Conservation (phyloP, 192 early-diverging fungal genomes). For the Spizellomyces sp. region DNA sequence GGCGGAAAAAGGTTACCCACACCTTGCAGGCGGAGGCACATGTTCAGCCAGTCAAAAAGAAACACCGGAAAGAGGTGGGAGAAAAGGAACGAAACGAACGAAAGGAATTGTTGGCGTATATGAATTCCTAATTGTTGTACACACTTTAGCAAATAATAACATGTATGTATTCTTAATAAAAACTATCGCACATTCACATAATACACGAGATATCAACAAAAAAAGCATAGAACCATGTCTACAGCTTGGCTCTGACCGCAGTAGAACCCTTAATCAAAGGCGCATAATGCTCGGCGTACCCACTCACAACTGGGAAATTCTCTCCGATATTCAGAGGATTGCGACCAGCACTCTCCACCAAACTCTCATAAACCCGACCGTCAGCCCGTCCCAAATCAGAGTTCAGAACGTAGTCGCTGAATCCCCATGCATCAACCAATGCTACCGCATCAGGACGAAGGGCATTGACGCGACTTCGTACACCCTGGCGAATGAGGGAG, state of each 20-base stretch:
- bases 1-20: neutral
- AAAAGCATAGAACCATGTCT: no score
- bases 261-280: slow-evolving; percentile 30
- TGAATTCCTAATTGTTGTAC: neutral
- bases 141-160: no score
- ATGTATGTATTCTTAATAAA: no score
- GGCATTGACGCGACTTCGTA: slow-evolving; percentile 60
- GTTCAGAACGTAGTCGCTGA: slow-evolving; percentile 76
- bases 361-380: slow-evolving; percentile 78
- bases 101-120: neutral
- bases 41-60: neutral
- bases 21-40: neutral
- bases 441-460: slow-evolving; percentile 77
- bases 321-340: slow-evolving; percentile 75
- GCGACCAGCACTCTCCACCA: slow-evolving; percentile 71
- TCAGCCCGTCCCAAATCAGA: slow-evolving; percentile 76
- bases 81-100: neutral
- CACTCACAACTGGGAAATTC: slow-evolving; percentile 48
- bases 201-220: no score
- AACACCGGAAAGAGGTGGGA: neutral
- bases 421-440: slow-evolving; percentile 77
- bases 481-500: slow-evolving; percentile 38
- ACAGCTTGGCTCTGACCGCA: neutral
- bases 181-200: no score
- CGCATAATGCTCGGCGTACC: slow-evolving; percentile 50